Evolutionary conservation across 805 yeast genomes (phyloP), one percentile per base, ranked within the genome.

Genomic region (Sugiyamaella americana): DNA sequence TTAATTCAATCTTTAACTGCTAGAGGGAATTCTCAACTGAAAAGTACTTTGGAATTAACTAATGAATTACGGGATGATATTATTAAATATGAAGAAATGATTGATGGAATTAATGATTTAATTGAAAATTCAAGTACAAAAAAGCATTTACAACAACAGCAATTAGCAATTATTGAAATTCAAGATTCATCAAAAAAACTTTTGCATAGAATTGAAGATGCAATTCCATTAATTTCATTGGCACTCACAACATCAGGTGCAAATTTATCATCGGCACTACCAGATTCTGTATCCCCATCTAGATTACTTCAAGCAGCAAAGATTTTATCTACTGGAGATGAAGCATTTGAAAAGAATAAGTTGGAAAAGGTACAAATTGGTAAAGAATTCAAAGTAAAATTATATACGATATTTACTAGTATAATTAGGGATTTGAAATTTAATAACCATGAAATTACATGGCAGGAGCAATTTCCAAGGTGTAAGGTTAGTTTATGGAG

Each of bases 391-490:
- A 71, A 69, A 47, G 60, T 82, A 40, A 79, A 76, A 2, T 62
- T 75, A 52, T 85, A 76, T 54, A 69, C 85, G 3, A 73, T 85
- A 2, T 84, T 83, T 55, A 45, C 29, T 48, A 48, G 10, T 79
- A 13, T 79, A 58, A 76, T 79, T 48, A 72, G 78, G 8, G 72
- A 73, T 40, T 57, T 76, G 37, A 35, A 36, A 13, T 59, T 64
- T 26, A 67, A 67, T 8, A 59, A 58, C 16, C 32, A 26, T 13
- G 72, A 75, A 44, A 71, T 84, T 2, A 69, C 76, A 2, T 85
- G 94, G 94, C 82, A 80, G 52, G 94, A 85, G 53, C 80, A 80
- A 41, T 75, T 70, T 62, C 80, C 87, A 16, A 71, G 78, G 46
- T 75, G 82, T 29, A 57, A 61, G 45, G 75, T 78, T 0, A 63